Conservation (phyloP, 179 eudicot species). For the Monotropa hypopitys region DNA sequence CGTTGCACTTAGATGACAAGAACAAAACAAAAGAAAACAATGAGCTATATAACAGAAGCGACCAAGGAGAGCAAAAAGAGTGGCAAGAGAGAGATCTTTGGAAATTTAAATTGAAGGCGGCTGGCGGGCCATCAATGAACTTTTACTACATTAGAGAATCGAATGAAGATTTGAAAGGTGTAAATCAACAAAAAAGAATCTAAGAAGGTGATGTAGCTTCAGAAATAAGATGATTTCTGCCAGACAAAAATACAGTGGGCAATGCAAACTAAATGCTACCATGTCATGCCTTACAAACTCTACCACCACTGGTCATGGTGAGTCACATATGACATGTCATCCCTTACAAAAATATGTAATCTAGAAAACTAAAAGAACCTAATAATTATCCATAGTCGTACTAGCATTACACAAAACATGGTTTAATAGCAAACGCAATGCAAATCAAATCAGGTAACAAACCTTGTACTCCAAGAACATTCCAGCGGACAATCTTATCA, state of each 20-base stretch:
- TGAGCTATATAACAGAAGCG: background rate
- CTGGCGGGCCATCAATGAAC: background rate
- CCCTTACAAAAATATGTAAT: too few species aligned
- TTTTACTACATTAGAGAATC: background rate
- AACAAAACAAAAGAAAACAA: background rate
- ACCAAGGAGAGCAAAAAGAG: background rate
- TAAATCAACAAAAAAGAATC: background rate
- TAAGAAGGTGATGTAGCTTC: background rate
- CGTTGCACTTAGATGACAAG: background rate
- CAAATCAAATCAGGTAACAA: slow-evolving; percentile 1
- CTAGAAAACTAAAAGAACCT: too few species aligned
- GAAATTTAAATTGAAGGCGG: background rate
- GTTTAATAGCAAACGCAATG: background rate
- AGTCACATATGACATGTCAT: too few species aligned
- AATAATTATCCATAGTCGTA: too few species aligned
- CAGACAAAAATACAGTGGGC: background rate
- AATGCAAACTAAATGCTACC: background rate
- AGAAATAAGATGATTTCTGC: background rate
- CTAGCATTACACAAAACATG: too few species aligned
- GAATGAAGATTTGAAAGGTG: background rate
- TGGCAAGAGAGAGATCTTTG: background rate
- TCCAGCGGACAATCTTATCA: slow-evolving; percentile 97
- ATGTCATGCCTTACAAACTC: too few species aligned
- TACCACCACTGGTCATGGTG: too few species aligned
- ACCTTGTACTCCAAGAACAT: slow-evolving; percentile 91